Evolutionary conservation across 768 basidiomycete genomes (phyloP).

Genomic region (Amanita brunnescens): DNA sequence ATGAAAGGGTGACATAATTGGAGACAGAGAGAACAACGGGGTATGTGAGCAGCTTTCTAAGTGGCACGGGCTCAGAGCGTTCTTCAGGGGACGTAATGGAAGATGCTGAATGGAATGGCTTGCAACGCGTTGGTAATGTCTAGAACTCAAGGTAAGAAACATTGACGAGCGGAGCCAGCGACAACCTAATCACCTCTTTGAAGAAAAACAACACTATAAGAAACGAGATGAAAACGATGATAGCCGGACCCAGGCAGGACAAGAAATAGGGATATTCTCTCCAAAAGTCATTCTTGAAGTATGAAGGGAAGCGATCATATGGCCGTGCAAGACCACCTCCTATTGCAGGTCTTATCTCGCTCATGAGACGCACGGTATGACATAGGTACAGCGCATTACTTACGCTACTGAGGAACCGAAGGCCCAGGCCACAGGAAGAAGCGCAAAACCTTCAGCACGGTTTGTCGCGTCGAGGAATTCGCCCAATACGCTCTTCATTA

Average conservation of each 20-base stretch:
- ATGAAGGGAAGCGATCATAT: constrained; percentile 51
- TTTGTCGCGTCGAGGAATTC: constrained; percentile 60
- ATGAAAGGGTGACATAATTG: too few species aligned
- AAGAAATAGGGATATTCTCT: too few species aligned
- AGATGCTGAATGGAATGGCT: background rate
- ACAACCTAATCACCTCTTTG: constrained; percentile 30
- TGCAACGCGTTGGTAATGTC: background rate
- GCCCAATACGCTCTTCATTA: constrained; percentile 66
- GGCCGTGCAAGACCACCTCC: too few species aligned
- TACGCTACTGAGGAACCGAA: constrained; percentile 35
- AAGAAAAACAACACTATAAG: constrained; percentile 27
- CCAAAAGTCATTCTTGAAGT: constrained; percentile 49
- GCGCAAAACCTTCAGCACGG: constrained; percentile 33
- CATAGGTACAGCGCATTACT: too few species aligned
- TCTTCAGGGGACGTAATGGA: background rate
- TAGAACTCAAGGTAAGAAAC: background rate
- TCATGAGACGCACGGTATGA: constrained; percentile 18
- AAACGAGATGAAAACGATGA: constrained; percentile 26
- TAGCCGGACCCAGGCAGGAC: constrained; percentile 40
- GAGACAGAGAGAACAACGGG: constrained; percentile 57
- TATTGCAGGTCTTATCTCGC: constrained; percentile 42
- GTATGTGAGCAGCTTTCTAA: constrained; percentile 34
- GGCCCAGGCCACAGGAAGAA: constrained; percentile 36
- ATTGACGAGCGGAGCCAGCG: background rate
- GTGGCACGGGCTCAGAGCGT: constrained; percentile 25